Base-by-base conservation (phyloP, 2,329 filamentous ascomycete genomes). In the Neopestalotiopsis sp. region DNA sequence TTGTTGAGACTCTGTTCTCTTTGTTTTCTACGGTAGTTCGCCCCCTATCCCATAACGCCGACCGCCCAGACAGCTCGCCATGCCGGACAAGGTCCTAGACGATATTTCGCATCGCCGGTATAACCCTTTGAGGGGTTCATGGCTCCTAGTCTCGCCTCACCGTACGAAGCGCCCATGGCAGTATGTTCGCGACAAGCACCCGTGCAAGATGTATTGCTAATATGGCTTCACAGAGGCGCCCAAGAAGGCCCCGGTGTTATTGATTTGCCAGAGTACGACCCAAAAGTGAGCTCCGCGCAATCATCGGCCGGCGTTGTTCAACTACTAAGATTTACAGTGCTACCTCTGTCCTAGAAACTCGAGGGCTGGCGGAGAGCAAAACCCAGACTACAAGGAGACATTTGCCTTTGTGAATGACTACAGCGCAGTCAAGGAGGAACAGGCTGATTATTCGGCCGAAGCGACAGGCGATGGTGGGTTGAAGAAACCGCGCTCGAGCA, bases 361-460 rank as follows among this genome's bases (percentile, higher is more conserved):
- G 73, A 91, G 96, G 68, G 96, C 96, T 3, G 90, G 94, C 75
- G 96, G 96, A 67, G 94, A 96, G 76, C 79, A 81, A 70, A 99
- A 99, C 76, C 95, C 96, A 1, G 86, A 92, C 67, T 99, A 98
- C 78, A 87, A 92, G 66, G 89, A 89, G 76, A 97, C 94, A 0
- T 98, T 97, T 79, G 92, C 95, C 53, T 99, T 99, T 77, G 92
- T 98, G 74, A 99, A 99, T 77, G 96, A 99, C 80, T 99, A 96
- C 82, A 97, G 94, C 76, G 96, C 96, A 1, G 95, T 99, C 65
- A 98, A 97, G 82, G 95, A 98, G 81, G 87, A 93, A 71, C 96
- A 99, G 81, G 90, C 91, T 38, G 90, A 93, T 62, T 99, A 98
- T 81, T 77, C 80, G 45, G 80, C 81, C 2, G 78, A 82, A 4